Evolutionary conservation across 306 rosid species (phyloP).

Genomic region (Vigna radiata): DNA sequence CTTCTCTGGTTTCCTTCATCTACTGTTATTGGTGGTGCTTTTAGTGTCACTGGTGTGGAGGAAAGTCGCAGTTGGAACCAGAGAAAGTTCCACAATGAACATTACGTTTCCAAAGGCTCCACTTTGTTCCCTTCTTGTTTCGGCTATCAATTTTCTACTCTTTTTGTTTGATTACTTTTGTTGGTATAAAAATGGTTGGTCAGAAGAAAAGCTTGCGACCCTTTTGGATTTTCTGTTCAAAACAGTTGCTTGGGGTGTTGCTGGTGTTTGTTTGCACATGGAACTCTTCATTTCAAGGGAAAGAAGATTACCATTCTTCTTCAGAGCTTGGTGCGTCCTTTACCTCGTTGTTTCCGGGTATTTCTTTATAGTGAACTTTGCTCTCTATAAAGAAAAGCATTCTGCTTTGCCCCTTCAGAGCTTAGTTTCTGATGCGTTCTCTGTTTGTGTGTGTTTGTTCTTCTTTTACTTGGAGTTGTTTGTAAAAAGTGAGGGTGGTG

Average conservation of each 20-base stretch:
- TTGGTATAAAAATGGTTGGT: slow-evolving; percentile 42
- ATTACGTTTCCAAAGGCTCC: background rate
- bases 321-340: slow-evolving; percentile 22
- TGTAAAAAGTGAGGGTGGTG: background rate
- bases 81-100: slow-evolving; percentile 1
- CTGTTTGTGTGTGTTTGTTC: slow-evolving; percentile 26
- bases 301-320: slow-evolving; percentile 4
- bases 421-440: slow-evolving; percentile 34
- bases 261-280: background rate
- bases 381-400: slow-evolving; percentile 2
- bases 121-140: slow-evolving; percentile 39
- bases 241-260: slow-evolving; percentile 33
- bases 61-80: background rate
- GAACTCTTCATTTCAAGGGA: background rate
- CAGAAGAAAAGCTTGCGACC: slow-evolving; percentile 40
- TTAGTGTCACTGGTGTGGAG: slow-evolving; percentile 35
- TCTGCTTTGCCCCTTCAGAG: background rate
- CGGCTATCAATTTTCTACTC: slow-evolving; percentile 28
- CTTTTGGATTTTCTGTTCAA: slow-evolving; percentile 36
- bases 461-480: slow-evolving; percentile 34
- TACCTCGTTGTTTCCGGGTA: slow-evolving; percentile 7
- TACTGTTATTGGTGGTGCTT: slow-evolving; percentile 21
- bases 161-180: slow-evolving; percentile 34
- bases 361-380: slow-evolving; percentile 15
- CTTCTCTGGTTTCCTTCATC: slow-evolving; percentile 27